phyloP scores from a whole-genome alignment of 139 green algal species.

The Volvox reticuliferus region DNA sequence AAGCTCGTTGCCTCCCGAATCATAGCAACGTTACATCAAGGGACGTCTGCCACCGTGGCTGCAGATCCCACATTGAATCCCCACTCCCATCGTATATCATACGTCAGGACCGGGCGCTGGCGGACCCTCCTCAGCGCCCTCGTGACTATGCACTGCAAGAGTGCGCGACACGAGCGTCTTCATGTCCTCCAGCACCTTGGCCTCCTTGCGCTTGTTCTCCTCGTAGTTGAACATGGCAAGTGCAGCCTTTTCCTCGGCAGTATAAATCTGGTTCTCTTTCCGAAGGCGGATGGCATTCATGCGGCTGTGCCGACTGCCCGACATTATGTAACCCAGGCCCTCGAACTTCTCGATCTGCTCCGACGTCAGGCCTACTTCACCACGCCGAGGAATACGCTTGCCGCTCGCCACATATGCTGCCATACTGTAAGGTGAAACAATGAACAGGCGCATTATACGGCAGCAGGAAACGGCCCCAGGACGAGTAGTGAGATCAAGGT shows the following conservation, averaged over 20 bases:
- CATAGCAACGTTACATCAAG: no score
- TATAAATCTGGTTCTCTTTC: constrained; percentile 98
- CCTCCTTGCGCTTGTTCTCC: constrained; percentile 96
- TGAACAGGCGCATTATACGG: background rate
- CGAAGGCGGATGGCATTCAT: constrained; percentile 99
- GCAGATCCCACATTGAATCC: no score
- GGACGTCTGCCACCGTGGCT: no score
- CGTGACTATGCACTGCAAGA: background rate
- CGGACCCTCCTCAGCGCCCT: background rate
- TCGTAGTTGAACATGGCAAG: constrained; percentile 99
- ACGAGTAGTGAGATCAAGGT: no score
- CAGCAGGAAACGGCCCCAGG: background rate
- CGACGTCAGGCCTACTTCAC: constrained; percentile 92
- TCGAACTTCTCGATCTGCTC: constrained; percentile 95
- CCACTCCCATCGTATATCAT: no score
- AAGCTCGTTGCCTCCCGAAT: no score
- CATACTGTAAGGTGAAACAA: constrained; percentile 74
- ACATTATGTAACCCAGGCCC: constrained; percentile 97
- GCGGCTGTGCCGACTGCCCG: constrained; percentile 89
- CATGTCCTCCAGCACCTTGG: constrained; percentile 92
- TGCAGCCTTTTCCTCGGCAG: constrained; percentile 96
- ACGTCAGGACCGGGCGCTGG: background rate
- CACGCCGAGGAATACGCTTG: constrained; percentile 96
- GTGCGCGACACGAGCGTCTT: constrained; percentile 76
- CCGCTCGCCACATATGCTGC: constrained; percentile 92